Percentiles rank a stretch among this genome's conserved stretches.
Evolutionary conservation across 2,329 filamentous ascomycete species (phyloP).

Genomic region (Chaetoscypha palmicola): DNA sequence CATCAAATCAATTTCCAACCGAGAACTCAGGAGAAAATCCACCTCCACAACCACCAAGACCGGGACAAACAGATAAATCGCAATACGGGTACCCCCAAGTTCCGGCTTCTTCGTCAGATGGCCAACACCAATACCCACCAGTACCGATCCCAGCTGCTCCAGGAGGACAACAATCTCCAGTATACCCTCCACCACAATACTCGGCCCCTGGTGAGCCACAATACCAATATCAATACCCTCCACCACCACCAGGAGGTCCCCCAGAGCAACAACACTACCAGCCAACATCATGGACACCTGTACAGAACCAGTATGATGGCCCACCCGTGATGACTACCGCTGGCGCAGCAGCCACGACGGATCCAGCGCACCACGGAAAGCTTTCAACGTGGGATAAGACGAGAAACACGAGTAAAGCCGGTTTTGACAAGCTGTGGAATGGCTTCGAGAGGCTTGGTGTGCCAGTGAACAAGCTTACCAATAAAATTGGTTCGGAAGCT

Average conservation of each 20-base stretch:
- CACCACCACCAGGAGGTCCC: neutral
- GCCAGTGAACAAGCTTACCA: slow-evolving; percentile 74
- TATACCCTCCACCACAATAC: neutral
- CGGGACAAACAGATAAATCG: too few relatives aligned
- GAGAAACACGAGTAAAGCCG: slow-evolving; percentile 37
- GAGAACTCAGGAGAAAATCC: neutral
- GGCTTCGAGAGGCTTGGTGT: slow-evolving; percentile 60
- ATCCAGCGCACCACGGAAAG: neutral
- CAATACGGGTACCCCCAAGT: too few relatives aligned
- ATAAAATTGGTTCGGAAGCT: slow-evolving; percentile 72
- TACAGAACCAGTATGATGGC: neutral
- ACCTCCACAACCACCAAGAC: neutral
- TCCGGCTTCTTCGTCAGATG: neutral
- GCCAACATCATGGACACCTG: neutral
- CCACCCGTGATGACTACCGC: neutral
- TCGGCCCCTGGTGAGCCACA: neutral
- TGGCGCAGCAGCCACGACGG: neutral
- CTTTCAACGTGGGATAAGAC: neutral
- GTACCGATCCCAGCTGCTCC: neutral
- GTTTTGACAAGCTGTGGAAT: slow-evolving; percentile 68
- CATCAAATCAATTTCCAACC: neutral
- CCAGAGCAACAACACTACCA: neutral
- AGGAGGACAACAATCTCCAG: neutral
- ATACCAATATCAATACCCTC: neutral
- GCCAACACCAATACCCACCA: neutral